Evolutionary conservation across 352 stramenopile genomes (phyloP).

Genomic region (Globisporangium splendens): DNA sequence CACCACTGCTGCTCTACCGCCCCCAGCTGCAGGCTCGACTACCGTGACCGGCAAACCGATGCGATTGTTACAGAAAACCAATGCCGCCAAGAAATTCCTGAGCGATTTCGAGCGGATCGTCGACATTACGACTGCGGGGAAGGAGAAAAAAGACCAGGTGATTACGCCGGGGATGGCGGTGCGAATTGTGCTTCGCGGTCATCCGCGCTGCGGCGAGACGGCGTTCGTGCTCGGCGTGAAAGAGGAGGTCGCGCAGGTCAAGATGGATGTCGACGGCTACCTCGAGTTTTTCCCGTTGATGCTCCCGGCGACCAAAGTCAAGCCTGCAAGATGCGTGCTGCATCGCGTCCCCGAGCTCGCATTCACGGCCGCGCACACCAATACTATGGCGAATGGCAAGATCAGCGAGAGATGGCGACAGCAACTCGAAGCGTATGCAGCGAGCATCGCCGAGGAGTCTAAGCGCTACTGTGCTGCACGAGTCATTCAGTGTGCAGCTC

Average conservation of each 20-base stretch:
- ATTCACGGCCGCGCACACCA: constrained; percentile 48
- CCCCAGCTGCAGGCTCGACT: neutral
- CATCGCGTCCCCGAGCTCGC: constrained; percentile 56
- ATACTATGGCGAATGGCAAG: constrained; percentile 25
- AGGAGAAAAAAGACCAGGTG: constrained; percentile 29
- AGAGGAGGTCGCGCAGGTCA: constrained; percentile 68
- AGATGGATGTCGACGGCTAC: constrained; percentile 74
- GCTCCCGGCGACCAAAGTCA: constrained; percentile 51
- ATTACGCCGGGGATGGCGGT: constrained; percentile 56
- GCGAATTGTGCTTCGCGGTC: constrained; percentile 67
- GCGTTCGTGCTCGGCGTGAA: constrained; percentile 62
- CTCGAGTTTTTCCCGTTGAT: constrained; percentile 79
- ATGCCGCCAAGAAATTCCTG: constrained; percentile 54
- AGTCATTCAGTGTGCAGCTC: constrained; percentile 68
- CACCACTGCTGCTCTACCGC: constrained; percentile 9
- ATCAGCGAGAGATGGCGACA: constrained; percentile 49
- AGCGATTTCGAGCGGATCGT: constrained; percentile 62
- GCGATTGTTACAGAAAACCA: constrained; percentile 33
- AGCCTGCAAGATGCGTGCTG: constrained; percentile 51
- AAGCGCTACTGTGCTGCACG: constrained; percentile 64
- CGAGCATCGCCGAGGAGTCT: constrained; percentile 57
- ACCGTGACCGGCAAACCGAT: constrained; percentile 1
- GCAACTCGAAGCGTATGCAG: constrained; percentile 58
- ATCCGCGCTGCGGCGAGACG: constrained; percentile 74
- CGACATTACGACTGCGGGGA: constrained; percentile 29